phyloP scores from a whole-genome alignment of 352 stramenopile genomes.

The Phytophthora multivora region DNA sequence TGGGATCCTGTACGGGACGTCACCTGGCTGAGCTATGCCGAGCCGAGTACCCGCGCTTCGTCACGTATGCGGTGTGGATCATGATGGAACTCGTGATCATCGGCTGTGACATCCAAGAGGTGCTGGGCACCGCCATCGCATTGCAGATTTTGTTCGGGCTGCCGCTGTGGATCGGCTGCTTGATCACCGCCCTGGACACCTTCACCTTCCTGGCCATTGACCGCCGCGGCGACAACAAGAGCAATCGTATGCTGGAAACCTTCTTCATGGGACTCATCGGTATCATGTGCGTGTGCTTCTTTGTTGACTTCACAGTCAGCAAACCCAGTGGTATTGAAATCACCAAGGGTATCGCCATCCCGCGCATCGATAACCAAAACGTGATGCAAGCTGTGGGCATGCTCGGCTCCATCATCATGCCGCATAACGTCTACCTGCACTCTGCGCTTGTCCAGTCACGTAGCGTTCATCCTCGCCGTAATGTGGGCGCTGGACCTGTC shows the following conservation, averaged over 20 bases:
- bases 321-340: constrained; percentile 71
- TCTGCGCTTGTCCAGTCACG: constrained; percentile 87
- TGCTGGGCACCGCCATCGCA: constrained; percentile 79
- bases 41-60: constrained; percentile 58
- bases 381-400: constrained; percentile 80
- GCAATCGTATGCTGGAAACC: constrained; percentile 70
- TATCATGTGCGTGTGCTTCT: constrained; percentile 91
- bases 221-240: constrained; percentile 54
- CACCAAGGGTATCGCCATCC: constrained; percentile 75
- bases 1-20: constrained; percentile 87
- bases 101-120: constrained; percentile 86
- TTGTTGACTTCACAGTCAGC: constrained; percentile 85
- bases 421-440: constrained; percentile 96
- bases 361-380: constrained; percentile 65
- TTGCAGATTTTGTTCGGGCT: constrained; percentile 76
- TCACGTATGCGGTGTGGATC: constrained; percentile 70
- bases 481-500: constrained; percentile 10
- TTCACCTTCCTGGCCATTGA: constrained; percentile 91
- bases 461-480: constrained; percentile 6
- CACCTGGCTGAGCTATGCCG: constrained; percentile 81
- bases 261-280: constrained; percentile 90
- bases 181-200: constrained; percentile 72
- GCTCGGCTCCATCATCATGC: constrained; percentile 93
- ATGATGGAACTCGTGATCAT: constrained; percentile 91
- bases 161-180: constrained; percentile 79